phyloP scores from a whole-genome alignment of 2,329 filamentous ascomycete genomes.

The Eutypella sp. region DNA sequence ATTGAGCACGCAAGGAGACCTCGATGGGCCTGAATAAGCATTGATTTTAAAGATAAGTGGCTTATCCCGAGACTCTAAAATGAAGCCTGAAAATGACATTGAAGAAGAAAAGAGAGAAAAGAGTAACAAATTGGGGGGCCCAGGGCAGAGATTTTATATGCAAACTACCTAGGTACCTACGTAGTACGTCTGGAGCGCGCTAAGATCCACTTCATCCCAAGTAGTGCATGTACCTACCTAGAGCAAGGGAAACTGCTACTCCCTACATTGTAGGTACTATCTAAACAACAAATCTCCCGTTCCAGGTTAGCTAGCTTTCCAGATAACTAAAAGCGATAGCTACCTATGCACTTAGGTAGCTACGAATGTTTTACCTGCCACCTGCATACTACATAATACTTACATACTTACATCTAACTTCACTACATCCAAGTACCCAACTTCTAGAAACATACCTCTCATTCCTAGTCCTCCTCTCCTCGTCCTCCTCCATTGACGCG shows the following conservation, averaged over 20 bases:
- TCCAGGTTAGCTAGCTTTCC: background rate
- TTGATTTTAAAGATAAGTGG: conserved; percentile 51
- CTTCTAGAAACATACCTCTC: too few species aligned
- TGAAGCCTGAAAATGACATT: conserved; percentile 83
- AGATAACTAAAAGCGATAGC: background rate
- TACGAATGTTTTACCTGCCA: too few species aligned
- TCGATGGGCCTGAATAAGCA: conserved; percentile 85
- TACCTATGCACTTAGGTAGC: too few species aligned
- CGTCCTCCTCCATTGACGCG: too few species aligned
- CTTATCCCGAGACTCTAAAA: conserved; percentile 99
- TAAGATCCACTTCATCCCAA: too few species aligned
- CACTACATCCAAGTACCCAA: too few species aligned
- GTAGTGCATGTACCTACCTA: background rate
- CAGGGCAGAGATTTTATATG: conserved; percentile 21
- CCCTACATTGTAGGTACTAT: too few species aligned
- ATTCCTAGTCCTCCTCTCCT: too few species aligned
- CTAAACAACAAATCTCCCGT: too few species aligned
- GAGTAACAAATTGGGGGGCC: conserved; percentile 24
- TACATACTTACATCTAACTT: too few species aligned
- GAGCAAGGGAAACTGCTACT: too few species aligned
- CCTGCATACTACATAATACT: background rate
- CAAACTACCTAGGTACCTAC: background rate
- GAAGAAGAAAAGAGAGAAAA: conserved; percentile 50
- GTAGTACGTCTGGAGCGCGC: too few species aligned
- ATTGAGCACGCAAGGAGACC: conserved; percentile 94